Percentiles rank a stretch among this genome's conserved stretches.
These are phyloP conservation scores for Bruguiera parviflora DNA, from an alignment of 345 rosid species.

Conservation along the genomic window DNA sequence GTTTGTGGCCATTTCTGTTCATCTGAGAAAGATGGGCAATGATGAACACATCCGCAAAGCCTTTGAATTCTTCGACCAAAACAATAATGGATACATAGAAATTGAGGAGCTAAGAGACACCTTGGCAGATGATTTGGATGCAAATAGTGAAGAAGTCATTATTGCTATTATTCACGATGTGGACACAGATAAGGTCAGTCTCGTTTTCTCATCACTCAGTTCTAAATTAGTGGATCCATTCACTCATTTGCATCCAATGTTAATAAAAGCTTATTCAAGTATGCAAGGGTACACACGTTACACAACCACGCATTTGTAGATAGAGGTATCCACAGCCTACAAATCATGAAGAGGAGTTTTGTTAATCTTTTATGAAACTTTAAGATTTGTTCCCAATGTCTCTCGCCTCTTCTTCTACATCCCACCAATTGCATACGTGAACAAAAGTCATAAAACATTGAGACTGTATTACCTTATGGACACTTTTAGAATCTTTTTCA, in stretches of 20 bases:
- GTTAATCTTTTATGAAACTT: too few relatives aligned
- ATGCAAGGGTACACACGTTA: neutral
- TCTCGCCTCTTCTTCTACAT: too few relatives aligned
- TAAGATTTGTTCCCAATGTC: too few relatives aligned
- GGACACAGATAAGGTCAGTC: slow-evolving; percentile 31
- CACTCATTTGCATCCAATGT: neutral
- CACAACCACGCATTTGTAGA: too few relatives aligned
- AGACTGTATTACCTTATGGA: too few relatives aligned
- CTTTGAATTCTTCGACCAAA: slow-evolving; percentile 27
- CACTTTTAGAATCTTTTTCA: too few relatives aligned
- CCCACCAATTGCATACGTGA: too few relatives aligned
- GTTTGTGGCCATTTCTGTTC: slow-evolving; percentile 30
- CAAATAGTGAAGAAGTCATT: slow-evolving; percentile 24
- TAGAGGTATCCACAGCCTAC: too few relatives aligned
- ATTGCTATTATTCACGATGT: slow-evolving; percentile 28
- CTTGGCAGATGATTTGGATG: slow-evolving; percentile 27
- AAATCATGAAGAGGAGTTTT: too few relatives aligned
- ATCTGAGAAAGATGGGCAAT: slow-evolving; percentile 30
- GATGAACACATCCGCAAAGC: slow-evolving; percentile 34
- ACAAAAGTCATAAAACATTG: too few relatives aligned
- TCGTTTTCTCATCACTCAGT: neutral
- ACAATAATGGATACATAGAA: slow-evolving; percentile 30
- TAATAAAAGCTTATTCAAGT: neutral
- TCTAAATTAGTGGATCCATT: neutral
- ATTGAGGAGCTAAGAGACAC: slow-evolving; percentile 27